Percentiles rank a stretch among this genome's conserved stretches.
Evolutionary conservation across 2,329 filamentous ascomycete species (phyloP).

Genomic region (Diplodia seriata): DNA sequence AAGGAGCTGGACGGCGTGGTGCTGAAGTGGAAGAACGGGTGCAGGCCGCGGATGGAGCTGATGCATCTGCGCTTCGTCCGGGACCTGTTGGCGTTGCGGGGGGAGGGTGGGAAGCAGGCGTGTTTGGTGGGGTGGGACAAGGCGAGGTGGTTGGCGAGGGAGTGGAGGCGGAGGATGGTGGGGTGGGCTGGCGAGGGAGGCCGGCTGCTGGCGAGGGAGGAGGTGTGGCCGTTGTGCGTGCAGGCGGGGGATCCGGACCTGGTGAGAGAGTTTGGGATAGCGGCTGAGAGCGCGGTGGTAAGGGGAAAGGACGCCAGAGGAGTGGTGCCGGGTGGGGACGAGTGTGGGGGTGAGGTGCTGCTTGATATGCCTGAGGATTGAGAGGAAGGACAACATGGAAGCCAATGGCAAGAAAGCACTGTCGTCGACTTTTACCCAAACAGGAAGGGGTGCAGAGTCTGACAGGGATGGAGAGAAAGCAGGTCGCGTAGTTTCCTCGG

Average conservation of each 20-base stretch:
- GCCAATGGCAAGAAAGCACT: not conserved
- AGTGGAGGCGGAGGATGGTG: not conserved
- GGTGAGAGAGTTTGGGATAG: not conserved
- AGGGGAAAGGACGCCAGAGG: too few species aligned
- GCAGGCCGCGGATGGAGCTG: not conserved
- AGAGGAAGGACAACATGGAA: not conserved
- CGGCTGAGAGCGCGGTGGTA: too few species aligned
- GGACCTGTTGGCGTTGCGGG: not conserved
- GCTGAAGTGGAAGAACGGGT: conserved; percentile 1
- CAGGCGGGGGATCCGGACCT: not conserved
- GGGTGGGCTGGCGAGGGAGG: not conserved
- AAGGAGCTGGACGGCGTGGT: not conserved
- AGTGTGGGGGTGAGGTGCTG: not conserved
- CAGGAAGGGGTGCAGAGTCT: not conserved
- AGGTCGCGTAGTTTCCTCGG: not conserved
- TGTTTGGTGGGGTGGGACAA: too few species aligned
- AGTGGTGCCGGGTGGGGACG: not conserved
- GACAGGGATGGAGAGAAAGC: not conserved
- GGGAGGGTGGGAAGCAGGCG: too few species aligned
- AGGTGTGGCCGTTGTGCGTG: not conserved
- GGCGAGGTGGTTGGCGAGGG: not conserved
- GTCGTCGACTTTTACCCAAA: not conserved
- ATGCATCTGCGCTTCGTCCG: not conserved
- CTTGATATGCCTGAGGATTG: not conserved
- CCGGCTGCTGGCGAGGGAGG: not conserved